A percentile compares a stretch with the other conserved stretches of the same genome.
phyloP scores from a whole-genome alignment of 139 green algal species.

The Volvox africanus region DNA sequence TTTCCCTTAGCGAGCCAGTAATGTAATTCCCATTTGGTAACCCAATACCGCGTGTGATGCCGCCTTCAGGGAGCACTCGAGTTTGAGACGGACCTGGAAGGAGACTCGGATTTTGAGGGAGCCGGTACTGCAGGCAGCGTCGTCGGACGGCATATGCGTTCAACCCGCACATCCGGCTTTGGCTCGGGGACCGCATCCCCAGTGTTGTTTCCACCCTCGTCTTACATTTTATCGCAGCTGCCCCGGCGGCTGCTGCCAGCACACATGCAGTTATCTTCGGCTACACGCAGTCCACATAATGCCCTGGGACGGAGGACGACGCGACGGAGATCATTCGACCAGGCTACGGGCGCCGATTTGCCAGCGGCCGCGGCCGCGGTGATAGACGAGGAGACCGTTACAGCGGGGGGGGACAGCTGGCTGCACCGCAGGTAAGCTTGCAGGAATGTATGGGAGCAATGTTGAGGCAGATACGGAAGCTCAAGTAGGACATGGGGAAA shows the following conservation, averaged over 20 bases:
- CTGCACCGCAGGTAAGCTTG: conserved; percentile 18
- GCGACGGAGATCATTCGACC: conserved; percentile 10
- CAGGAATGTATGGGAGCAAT: not conserved
- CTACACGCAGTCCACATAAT: not conserved
- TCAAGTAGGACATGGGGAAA: too few species aligned
- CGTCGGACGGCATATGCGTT: not conserved
- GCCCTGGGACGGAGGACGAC: not conserved
- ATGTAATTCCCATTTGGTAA: too few species aligned
- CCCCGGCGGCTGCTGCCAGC: not conserved
- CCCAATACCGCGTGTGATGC: too few species aligned
- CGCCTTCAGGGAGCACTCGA: conserved; percentile 2
- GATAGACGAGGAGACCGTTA: not conserved
- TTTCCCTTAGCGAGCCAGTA: too few species aligned
- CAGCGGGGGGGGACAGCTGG: not conserved
- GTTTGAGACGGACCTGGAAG: not conserved
- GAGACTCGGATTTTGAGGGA: not conserved
- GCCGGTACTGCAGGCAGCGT: not conserved
- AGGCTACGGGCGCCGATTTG: not conserved
- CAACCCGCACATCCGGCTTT: not conserved
- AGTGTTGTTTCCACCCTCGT: not conserved
- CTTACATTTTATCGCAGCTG: not conserved
- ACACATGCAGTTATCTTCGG: not conserved
- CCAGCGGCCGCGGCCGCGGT: not conserved
- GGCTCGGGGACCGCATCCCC: not conserved
- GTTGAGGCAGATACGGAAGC: too few species aligned